Percentiles rank a stretch among this genome's conserved stretches.
phyloP scores from a whole-genome alignment of 345 rosid genomes.

The Eucalyptus caleyi region DNA sequence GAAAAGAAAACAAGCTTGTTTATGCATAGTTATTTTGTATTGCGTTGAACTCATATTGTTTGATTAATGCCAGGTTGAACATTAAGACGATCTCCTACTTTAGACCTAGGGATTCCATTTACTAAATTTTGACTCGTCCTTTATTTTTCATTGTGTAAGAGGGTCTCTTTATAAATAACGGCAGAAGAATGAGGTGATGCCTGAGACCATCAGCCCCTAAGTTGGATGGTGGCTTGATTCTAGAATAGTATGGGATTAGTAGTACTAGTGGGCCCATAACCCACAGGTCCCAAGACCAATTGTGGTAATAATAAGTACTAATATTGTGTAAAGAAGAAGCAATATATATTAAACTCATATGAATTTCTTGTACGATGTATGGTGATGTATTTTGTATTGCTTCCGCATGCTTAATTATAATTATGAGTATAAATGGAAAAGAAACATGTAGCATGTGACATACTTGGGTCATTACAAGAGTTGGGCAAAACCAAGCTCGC shows the following conservation, averaged over 20 bases:
- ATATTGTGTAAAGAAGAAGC: background rate
- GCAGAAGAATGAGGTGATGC: background rate
- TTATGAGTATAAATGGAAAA: background rate
- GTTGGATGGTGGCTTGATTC: background rate
- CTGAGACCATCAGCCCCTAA: background rate
- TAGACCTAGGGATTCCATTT: no score
- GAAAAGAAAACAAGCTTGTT: no score
- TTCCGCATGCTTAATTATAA: no score
- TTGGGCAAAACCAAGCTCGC: no score
- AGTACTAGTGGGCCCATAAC: background rate
- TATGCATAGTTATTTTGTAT: background rate
- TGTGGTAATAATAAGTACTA: background rate
- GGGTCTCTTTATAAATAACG: background rate
- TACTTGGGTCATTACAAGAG: background rate
- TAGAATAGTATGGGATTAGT: background rate
- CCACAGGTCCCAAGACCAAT: background rate
- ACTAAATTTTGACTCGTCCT: background rate
- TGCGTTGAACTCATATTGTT: no score
- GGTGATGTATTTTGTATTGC: background rate
- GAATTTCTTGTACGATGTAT: no score
- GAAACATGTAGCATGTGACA: background rate
- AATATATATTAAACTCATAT: no score
- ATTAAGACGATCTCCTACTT: background rate
- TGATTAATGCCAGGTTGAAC: background rate
- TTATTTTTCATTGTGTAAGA: background rate